Evolutionary conservation across 192 early-diverging fungal genomes (phyloP), one percentile per base, ranked within the genome.

Genomic region (Coemansia interrupta): DNA sequence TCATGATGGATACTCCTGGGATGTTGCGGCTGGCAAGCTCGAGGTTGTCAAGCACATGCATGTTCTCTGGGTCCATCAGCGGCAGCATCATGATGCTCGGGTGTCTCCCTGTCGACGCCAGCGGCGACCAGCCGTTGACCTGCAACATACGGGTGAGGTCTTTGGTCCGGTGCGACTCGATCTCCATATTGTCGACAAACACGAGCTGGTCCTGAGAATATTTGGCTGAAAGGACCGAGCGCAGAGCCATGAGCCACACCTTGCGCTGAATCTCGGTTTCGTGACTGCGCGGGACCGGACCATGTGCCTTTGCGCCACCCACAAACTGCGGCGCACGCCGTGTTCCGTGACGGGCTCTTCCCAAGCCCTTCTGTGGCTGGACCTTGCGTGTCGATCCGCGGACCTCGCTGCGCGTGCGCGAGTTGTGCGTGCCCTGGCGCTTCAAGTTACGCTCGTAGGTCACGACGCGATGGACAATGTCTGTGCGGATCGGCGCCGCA

Each of bases 301-400:
- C 96, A 60, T 94, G 93, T 0, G 84, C 90, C 56, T 85, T 80
- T 52, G 86, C 90, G 72, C 90, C 95, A 73, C 95, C 95, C 20
- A 84, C 78, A 64, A 85, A 89, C 66, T 95, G 92, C 28, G 95
- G 91, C 22, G 93, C 90, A 20, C 93, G 82, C 24, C 86, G 49
- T 2, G 87, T 87, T 22, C 94, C 92, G 18, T 91, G 86, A 58
- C 95, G 82, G n/a, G 95, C 93, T 66, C 82, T 85, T 68, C 95
- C 95, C 26, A 93, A 83, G 14, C 95, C 95, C 73, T 97, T 97
- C 70, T 97, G 95, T 29, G 89, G 91, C 46, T 87, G 85, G 12
- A 82, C 74, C 73, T 97, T 97, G 42, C 84, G 68, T 39, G 86
- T 84, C 1, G 90, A 85, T 30, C 94, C 94, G 20, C 90, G 82